Evolutionary conservation across 768 basidiomycete species (phyloP).

Genomic region (Sistotremastrum suecicum): DNA sequence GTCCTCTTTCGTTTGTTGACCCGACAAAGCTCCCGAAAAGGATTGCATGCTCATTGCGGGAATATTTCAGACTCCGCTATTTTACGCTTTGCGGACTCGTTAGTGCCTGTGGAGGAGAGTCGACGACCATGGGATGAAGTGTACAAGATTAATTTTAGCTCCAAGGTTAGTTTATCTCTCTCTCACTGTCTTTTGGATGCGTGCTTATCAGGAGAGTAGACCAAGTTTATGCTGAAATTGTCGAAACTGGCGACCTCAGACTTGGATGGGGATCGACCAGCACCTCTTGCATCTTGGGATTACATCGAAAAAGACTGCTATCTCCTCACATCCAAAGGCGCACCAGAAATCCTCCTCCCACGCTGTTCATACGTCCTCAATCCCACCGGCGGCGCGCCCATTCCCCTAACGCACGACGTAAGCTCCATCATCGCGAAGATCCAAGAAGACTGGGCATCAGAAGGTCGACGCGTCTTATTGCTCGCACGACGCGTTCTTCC

Average conservation of each 20-base stretch:
- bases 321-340: constrained; percentile 31
- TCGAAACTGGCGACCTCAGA: constrained; percentile 9
- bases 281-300: constrained; percentile 17
- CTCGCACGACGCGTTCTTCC: constrained; percentile 34
- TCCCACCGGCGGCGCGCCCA: constrained; percentile 19
- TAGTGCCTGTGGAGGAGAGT: constrained; percentile 15
- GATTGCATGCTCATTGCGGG: background rate
- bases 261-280: constrained; percentile 1
- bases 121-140: constrained; percentile 23
- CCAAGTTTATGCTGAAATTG: constrained; percentile 41
- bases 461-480: constrained; percentile 47
- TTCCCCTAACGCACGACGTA: constrained; percentile 18
- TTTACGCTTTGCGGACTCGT: constrained; percentile 32
- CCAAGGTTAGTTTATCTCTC: constrained; percentile 22
- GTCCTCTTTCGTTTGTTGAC: background rate
- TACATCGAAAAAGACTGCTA: constrained; percentile 12
- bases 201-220: constrained; percentile 17
- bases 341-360: constrained; percentile 35
- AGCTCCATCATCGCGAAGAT: constrained; percentile 18
- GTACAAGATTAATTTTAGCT: constrained; percentile 26
- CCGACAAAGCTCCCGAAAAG: background rate
- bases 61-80: constrained; percentile 33
- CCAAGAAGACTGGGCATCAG: constrained; percentile 35
- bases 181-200: background rate
- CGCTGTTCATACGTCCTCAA: constrained; percentile 26